Percentiles rank a stretch among this genome's conserved stretches.
phyloP scores from a whole-genome alignment of 169 alveolate species.

The Plasmodium billcollinsi region DNA sequence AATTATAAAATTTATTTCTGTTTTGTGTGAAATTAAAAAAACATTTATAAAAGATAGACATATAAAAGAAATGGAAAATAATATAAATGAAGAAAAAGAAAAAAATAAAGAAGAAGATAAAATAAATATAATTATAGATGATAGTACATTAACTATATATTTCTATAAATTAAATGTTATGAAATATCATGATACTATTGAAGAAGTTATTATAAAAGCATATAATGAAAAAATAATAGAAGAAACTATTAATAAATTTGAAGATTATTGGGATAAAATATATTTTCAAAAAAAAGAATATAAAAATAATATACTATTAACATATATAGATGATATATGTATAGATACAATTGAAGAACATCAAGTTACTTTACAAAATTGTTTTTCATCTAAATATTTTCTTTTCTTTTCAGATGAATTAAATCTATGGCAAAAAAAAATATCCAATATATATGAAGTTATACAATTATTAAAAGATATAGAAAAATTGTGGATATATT shows the following conservation, averaged over 20 bases:
- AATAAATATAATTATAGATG: constrained; percentile 45
- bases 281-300: constrained; percentile 68
- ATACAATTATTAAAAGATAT: constrained; percentile 94
- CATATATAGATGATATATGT: constrained; percentile 94
- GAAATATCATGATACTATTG: constrained; percentile 61
- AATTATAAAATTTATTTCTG: constrained; percentile 45
- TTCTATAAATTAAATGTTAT: constrained; percentile 58
- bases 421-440: constrained; percentile 93
- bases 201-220: constrained; percentile 68
- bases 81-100: constrained; percentile 53
- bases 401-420: constrained; percentile 94
- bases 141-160: constrained; percentile 38
- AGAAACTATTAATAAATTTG: constrained; percentile 54
- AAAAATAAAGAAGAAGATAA: constrained; percentile 39
- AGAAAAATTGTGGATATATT: constrained; percentile 96
- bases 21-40: constrained; percentile 55
- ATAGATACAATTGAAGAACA: constrained; percentile 97
- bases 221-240: constrained; percentile 57
- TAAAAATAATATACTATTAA: constrained; percentile 90
- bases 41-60: constrained; percentile 54
- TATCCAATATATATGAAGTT: constrained; percentile 94
- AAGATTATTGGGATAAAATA: constrained; percentile 53
- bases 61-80: constrained; percentile 62
- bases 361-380: constrained; percentile 93
- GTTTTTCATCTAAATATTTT: constrained; percentile 94